Conservation (phyloP, 2,329 filamentous ascomycete genomes). For the Fusarium napiforme region DNA sequence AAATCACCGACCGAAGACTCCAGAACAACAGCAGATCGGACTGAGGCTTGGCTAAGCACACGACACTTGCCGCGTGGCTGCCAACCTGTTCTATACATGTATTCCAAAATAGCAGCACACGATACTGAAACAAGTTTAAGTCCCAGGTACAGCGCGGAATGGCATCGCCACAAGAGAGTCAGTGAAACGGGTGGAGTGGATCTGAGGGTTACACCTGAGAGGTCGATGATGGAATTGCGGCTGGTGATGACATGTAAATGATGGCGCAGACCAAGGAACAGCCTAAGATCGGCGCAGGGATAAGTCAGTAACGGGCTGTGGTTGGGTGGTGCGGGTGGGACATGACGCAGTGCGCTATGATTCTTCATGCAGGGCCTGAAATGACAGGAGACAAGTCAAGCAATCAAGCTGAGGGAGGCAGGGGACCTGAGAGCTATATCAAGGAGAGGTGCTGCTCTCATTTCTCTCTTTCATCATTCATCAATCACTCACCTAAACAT, state of each 20-base stretch:
- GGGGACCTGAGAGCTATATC: slow-evolving; percentile 25
- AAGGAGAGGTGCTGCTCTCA: slow-evolving; percentile 8
- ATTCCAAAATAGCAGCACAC: slow-evolving; percentile 25
- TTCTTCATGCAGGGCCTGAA: slow-evolving; percentile 14
- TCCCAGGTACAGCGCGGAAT: slow-evolving; percentile 10
- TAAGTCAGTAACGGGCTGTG: neutral
- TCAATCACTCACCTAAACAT: neutral
- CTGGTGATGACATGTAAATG: slow-evolving; percentile 29
- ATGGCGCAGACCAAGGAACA: slow-evolving; percentile 30
- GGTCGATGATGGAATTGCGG: neutral
- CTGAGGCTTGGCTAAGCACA: slow-evolving; percentile 5
- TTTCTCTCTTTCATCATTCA: neutral
- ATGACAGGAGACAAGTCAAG: neutral
- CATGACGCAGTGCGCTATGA: slow-evolving; percentile 23
- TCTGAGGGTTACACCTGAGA: neutral
- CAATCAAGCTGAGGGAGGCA: slow-evolving; percentile 10
- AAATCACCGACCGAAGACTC: neutral
- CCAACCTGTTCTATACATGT: neutral
- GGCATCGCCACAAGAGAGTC: slow-evolving; percentile 9
- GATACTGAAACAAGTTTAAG: neutral
- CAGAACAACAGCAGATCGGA: neutral
- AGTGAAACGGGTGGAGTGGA: slow-evolving; percentile 13
- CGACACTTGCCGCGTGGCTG: slow-evolving; percentile 3
- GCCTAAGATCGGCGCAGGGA: slow-evolving; percentile 19
- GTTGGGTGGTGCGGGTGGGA: neutral